phyloP scores from a whole-genome alignment of 2,329 filamentous ascomycete species.

The Pseudogymnoascus sp. region DNA sequence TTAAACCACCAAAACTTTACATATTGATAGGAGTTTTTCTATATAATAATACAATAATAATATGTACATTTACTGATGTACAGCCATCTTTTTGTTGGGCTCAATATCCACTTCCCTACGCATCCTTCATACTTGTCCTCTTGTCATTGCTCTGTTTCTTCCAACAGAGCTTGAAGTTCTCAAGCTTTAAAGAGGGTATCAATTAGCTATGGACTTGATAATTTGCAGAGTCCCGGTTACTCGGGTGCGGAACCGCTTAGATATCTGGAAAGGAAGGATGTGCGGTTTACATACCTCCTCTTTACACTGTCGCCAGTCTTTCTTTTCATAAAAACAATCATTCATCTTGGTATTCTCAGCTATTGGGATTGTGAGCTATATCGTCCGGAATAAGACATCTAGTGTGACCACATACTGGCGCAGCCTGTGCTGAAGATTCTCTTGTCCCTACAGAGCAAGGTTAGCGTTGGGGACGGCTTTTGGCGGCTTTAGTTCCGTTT shows the following conservation, averaged over 20 bases:
- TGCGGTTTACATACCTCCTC: constrained; percentile 60
- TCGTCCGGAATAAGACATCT: neutral
- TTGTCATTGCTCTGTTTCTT: constrained; percentile 80
- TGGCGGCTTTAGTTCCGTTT: constrained; percentile 29
- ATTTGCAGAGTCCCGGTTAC: constrained; percentile 1
- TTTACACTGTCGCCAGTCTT: constrained; percentile 87
- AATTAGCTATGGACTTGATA: constrained; percentile 9
- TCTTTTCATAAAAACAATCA: constrained; percentile 92
- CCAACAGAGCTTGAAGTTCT: constrained; percentile 84
- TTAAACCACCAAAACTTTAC: neutral
- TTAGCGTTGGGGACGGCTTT: constrained; percentile 17
- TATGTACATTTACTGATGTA: neutral
- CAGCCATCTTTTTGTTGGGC: neutral
- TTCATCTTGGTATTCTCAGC: constrained; percentile 86
- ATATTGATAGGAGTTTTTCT: neutral
- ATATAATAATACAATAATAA: constrained; percentile 11
- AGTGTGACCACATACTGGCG: constrained; percentile 50
- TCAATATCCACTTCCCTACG: constrained; percentile 26
- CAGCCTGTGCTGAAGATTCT: constrained; percentile 96
- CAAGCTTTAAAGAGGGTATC: constrained; percentile 56
- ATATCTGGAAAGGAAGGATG: constrained; percentile 18
- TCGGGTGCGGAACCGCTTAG: neutral
- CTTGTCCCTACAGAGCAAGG: constrained; percentile 65
- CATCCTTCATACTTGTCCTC: constrained; percentile 70
- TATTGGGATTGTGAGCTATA: constrained; percentile 31